Evolutionary conservation across 805 yeast genomes (phyloP).

Genomic region (Hagleromyces aurorensis): DNA sequence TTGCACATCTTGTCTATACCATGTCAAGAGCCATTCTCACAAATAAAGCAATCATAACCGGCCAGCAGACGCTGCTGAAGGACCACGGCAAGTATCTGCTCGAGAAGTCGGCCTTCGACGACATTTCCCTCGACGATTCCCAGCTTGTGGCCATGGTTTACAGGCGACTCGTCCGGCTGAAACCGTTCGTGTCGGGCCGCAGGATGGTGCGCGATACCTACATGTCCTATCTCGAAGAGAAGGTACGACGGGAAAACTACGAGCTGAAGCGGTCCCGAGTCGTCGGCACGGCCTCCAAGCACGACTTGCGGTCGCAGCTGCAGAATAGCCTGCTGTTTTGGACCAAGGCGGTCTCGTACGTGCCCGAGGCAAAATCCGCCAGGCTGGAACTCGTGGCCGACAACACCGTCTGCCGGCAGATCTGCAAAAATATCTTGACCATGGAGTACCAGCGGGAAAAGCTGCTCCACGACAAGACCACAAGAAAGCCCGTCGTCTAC

Average conservation of each 20-base stretch:
- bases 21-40: conserved; percentile 12
- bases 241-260: conserved; percentile 25
- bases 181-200: conserved; percentile 23
- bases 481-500: conserved; percentile 2
- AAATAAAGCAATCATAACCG: conserved; percentile 16
- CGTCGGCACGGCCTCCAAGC: conserved; percentile 6
- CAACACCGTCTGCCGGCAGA: conserved; percentile 16
- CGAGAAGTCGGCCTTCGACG: conserved; percentile 2
- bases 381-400: conserved; percentile 10
- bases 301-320: conserved; percentile 5
- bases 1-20: too few species aligned
- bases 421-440: conserved; percentile 24
- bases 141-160: conserved; percentile 11
- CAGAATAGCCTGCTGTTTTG: conserved; percentile 21
- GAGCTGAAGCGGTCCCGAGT: conserved; percentile 14
- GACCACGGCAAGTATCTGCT: conserved; percentile 12
- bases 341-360: conserved; percentile 14
- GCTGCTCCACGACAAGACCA: conserved; percentile 5
- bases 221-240: conserved; percentile 22
- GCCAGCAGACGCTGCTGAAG: conserved; percentile 12
- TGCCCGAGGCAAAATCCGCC: conserved; percentile 5
- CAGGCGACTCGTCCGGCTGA: conserved; percentile 23
- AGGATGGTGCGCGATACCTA: conserved; percentile 22
- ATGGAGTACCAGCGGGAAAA: conserved; percentile 21
- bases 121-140: conserved; percentile 4